Percentiles rank a stretch among this genome's conserved stretches.
Evolutionary conservation across 2,329 filamentous ascomycete genomes (phyloP).

Genomic region (Colletotrichum siamense): DNA sequence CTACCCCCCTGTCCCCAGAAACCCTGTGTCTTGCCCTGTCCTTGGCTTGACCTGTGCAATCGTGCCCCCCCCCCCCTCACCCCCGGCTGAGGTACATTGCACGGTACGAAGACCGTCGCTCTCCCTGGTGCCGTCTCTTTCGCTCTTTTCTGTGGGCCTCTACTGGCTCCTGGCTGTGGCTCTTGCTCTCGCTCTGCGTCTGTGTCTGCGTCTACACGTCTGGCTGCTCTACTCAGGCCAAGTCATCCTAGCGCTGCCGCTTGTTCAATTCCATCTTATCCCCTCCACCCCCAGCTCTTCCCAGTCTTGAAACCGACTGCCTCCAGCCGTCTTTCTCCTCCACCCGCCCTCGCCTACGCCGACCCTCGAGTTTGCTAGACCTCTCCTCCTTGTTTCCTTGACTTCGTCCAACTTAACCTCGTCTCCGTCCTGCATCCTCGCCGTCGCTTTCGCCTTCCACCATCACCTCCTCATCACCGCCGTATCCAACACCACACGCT

Average conservation of each 20-base stretch:
- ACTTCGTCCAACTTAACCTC: background rate
- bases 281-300: conserved; percentile 23
- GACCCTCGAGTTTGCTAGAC: conserved; percentile 6
- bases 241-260: conserved; percentile 16
- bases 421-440: background rate
- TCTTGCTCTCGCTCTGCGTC: background rate
- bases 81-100: background rate
- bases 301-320: conserved; percentile 17
- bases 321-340: conserved; percentile 4
- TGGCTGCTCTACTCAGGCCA: conserved; percentile 12
- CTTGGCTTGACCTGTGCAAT: conserved; percentile 1
- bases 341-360: conserved; percentile 2
- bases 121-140: background rate
- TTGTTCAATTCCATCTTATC: conserved; percentile 24
- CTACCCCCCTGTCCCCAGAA: background rate
- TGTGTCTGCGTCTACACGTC: background rate
- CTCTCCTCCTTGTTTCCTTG: conserved; percentile 12
- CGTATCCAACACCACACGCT: background rate
- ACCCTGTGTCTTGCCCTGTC: conserved; percentile 19
- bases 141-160: background rate
- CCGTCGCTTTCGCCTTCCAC: background rate
- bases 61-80: background rate
- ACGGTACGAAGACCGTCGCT: conserved; percentile 3
- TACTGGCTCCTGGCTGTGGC: background rate
- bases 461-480: background rate